Evolutionary conservation across 139 green algal genomes (phyloP).

Genomic region (Chlamydomonas asymmetrica): DNA sequence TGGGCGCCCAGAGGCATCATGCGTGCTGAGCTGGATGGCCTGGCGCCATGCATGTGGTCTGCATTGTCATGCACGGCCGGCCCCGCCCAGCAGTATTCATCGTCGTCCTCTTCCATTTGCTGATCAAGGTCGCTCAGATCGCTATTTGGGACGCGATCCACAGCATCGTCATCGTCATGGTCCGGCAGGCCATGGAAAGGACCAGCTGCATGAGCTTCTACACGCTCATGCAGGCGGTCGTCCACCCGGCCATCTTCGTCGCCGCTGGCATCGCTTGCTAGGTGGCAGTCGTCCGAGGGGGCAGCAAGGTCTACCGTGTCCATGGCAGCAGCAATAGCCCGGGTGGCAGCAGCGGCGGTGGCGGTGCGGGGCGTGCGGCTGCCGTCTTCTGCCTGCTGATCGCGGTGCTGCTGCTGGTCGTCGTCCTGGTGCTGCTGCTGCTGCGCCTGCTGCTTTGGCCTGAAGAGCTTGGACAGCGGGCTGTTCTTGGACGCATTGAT

Average conservation of each 20-base stretch:
- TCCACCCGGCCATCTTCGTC: background rate
- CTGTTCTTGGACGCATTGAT: background rate
- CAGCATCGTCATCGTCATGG: too few species aligned
- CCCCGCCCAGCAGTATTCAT: too few species aligned
- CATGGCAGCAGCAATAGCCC: background rate
- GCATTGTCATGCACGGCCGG: too few species aligned
- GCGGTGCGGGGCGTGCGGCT: too few species aligned
- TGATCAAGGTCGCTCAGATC: too few species aligned
- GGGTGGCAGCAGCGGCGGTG: background rate
- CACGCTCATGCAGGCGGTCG: background rate
- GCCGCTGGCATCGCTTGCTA: background rate
- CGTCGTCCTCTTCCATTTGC: too few species aligned
- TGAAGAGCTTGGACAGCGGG: slow-evolving; percentile 7
- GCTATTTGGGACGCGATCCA: too few species aligned
- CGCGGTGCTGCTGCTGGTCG: slow-evolving; percentile 3
- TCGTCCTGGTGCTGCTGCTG: background rate
- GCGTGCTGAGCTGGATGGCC: too few species aligned
- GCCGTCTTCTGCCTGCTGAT: background rate
- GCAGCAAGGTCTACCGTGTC: background rate
- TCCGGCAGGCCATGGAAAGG: too few species aligned
- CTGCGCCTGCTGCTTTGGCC: background rate
- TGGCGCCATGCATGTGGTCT: too few species aligned
- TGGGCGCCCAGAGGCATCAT: too few species aligned
- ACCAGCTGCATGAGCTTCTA: too few species aligned
- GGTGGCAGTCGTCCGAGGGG: background rate